Base-by-base conservation (phyloP, 2,329 filamentous ascomycete species). In the Calonectria crousiana region DNA sequence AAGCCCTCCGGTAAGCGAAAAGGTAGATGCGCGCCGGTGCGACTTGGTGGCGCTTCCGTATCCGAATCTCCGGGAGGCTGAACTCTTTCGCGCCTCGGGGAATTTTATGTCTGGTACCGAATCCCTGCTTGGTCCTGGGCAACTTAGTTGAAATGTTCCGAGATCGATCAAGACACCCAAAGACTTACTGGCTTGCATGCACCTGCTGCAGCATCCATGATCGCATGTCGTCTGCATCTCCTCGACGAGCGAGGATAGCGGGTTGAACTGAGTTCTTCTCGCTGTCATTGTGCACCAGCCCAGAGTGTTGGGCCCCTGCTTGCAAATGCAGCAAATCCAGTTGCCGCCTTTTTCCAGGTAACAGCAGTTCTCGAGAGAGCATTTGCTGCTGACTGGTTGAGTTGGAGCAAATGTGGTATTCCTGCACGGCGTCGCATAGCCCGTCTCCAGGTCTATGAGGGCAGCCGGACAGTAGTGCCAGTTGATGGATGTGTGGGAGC, bases 301-400 rank as follows among this genome's bases (percentile, higher is more conserved):
- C 73, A 85, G 83, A 1, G 82, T 86, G 78, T 91, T 91, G 23
- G 89, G 87, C 0, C 88, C 88, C 49, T 88, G 84, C 3, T 86
- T 83, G 77, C 90, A 91, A 41, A 84, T 78, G 80, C 90, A 91
- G 76, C 90, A 91, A n/a, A 83, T 86, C 90, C 90, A 91, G 36
- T 81, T 85, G 23, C 88, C 86, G 49, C 86, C 88, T 44, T 89
- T 85, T 62, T 85, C 84, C 70, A 86, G 86, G 81, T 88, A 91
- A 75, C 87, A 84, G 79, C 90, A 91, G 78, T 88, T 87, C 74
- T 86, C 84, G 26, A 91, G 82, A 16, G 88, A 88, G 67, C 90
- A 91, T 51, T 85, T 84, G 2, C 83, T 75, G 47, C 83, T 86
- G 72, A 85, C 85, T 47, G 85, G 82, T 77, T 89, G 88, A 3